A percentile compares a stretch with the other conserved stretches of the same genome.
Evolutionary conservation across 768 basidiomycete species (phyloP).

Genomic region (Fibroporia radiculosa): DNA sequence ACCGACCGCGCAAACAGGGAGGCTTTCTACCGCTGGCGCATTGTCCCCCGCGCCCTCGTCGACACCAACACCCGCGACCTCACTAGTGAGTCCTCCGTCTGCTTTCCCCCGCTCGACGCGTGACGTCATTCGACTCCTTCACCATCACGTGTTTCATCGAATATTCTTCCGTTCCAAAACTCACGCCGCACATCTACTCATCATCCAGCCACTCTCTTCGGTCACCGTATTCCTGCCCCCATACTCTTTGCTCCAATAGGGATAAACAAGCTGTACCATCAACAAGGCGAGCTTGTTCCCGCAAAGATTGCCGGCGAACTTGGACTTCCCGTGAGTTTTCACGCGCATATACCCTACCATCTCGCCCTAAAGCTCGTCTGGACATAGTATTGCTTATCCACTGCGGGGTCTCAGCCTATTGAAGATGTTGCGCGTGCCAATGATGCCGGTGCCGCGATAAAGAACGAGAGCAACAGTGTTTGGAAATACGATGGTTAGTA

Average conservation of each 20-base stretch:
- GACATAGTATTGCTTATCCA: constrained; percentile 40
- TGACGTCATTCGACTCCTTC: not conserved
- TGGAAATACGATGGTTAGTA: constrained; percentile 25
- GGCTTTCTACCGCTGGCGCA: constrained; percentile 47
- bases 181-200: not conserved
- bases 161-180: not conserved
- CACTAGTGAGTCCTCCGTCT: constrained; percentile 25
- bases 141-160: not conserved
- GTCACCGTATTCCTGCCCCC: constrained; percentile 41
- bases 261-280: constrained; percentile 43
- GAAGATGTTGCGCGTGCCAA: constrained; percentile 44
- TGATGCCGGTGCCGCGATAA: constrained; percentile 30
- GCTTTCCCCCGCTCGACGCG: not conserved
- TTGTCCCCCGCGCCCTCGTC: constrained; percentile 50
- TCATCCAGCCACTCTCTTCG: constrained; percentile 34
- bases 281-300: constrained; percentile 37
- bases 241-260: constrained; percentile 51
- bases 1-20: constrained; percentile 40
- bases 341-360: not conserved
- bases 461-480: constrained; percentile 31
- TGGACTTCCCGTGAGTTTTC: constrained; percentile 28
- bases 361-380: constrained; percentile 3
- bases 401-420: constrained; percentile 41
- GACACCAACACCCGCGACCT: constrained; percentile 42
- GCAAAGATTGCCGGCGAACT: constrained; percentile 42